Percentiles rank a stretch among this genome's conserved stretches.
Conservation (phyloP, 768 basidiomycete species). For the Lepiota venenata region DNA sequence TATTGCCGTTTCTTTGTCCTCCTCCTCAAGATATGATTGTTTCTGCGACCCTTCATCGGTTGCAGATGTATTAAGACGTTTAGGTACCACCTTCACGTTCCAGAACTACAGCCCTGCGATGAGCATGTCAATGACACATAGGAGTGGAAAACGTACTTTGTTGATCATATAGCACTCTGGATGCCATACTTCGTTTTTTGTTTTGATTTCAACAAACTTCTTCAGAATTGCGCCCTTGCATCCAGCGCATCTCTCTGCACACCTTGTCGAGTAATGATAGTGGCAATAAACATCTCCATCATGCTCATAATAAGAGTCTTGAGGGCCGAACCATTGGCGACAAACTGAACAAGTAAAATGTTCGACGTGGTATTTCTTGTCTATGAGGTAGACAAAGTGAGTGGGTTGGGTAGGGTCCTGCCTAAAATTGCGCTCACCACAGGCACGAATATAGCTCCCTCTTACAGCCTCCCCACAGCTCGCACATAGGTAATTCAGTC, state of each 20-base stretch:
- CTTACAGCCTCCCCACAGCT: constrained; percentile 93
- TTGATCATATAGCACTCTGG: constrained; percentile 99
- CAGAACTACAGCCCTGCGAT: constrained; percentile 68
- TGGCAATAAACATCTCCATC: constrained; percentile 98
- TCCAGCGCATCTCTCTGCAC: constrained; percentile 97
- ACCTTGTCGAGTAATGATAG: constrained; percentile 98
- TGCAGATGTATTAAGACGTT: constrained; percentile 57
- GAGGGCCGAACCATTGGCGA: constrained; percentile 92
- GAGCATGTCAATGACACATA: background rate
- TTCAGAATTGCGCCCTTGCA: constrained; percentile 97
- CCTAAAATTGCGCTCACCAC: constrained; percentile 57
- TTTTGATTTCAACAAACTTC: constrained; percentile 99
- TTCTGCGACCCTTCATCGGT: constrained; percentile 50
- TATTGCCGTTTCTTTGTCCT: constrained; percentile 69
- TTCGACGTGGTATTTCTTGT: constrained; percentile 98
- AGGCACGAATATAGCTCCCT: constrained; percentile 98
- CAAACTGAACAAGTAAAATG: constrained; percentile 99
- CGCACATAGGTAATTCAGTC: constrained; percentile 93
- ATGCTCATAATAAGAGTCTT: constrained; percentile 99
- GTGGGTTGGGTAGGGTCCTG: background rate
- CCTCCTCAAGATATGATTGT: constrained; percentile 70
- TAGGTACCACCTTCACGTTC: constrained; percentile 92
- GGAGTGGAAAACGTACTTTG: constrained; percentile 59
- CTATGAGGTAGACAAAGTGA: constrained; percentile 34
- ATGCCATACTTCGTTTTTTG: constrained; percentile 99